phyloP scores from a whole-genome alignment of 306 rosid genomes.

The Herpetospermum pedunculosum region DNA sequence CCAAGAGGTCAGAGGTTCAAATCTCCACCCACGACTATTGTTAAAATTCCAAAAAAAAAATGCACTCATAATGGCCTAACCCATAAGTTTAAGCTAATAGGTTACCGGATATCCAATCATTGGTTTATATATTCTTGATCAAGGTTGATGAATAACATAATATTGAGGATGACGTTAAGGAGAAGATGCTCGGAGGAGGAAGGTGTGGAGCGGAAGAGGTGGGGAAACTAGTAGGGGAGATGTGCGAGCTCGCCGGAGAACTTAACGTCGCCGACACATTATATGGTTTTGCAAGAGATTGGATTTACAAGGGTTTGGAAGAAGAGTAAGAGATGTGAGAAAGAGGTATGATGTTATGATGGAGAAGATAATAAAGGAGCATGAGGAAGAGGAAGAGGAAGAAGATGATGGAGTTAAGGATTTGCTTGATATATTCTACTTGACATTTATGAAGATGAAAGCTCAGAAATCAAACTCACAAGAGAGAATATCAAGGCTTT shows the following conservation, averaged over 20 bases:
- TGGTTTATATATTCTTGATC: background rate
- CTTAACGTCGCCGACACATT: constrained; percentile 1
- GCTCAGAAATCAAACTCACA: background rate
- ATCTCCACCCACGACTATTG: no score
- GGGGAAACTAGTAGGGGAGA: constrained; percentile 8
- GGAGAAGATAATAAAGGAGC: constrained; percentile 7
- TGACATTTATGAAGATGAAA: background rate
- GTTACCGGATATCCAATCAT: background rate
- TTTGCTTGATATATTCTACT: constrained; percentile 10
- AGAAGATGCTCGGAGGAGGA: constrained; percentile 15
- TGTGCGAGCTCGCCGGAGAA: background rate
- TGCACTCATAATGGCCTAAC: no score
- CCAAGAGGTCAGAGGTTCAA: no score
- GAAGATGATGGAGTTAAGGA: constrained; percentile 2
- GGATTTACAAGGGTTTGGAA: constrained; percentile 12
- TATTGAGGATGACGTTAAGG: constrained; percentile 31
- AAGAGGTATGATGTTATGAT: background rate
- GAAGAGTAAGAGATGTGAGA: background rate
- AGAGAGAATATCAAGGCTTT: constrained; percentile 10
- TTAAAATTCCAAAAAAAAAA: no score
- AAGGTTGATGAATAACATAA: constrained; percentile 22
- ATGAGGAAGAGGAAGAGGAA: constrained; percentile 2
- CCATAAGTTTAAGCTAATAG: no score
- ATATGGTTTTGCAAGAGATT: constrained; percentile 6
- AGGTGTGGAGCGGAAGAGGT: background rate